Evolutionary conservation across 192 early-diverging fungal genomes (phyloP), one percentile per base, ranked within the genome.

Genomic region (Coemansia sp.): DNA sequence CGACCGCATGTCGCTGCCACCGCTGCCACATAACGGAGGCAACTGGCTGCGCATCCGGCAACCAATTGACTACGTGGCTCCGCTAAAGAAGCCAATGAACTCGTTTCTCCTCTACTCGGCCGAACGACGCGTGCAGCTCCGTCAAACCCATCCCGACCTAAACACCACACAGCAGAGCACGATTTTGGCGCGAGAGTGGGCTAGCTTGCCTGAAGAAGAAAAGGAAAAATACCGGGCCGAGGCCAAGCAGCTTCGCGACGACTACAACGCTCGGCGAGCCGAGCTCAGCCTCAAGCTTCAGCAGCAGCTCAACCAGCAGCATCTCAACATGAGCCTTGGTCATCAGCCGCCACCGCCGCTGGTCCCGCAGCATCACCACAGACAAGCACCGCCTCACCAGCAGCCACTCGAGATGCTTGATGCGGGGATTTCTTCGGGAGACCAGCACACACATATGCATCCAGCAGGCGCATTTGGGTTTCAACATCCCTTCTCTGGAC

Each of bases 111-210:
- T 87, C 4, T 87, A 81, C 45, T 84, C 83, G 0, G 78, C 76
- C 22, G 83, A 86, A 49, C 77, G 86, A n/a, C 76, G 86, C 27
- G 81, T 80, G 4, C 80, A 86, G 62, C 75, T 86, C 31, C 70
- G 81, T 42, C 78, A 82, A 48, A 64, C 75, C 4, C 71, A 80
- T 18, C 86, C 83, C 4, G 71, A 64, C 19, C 56, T 85, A 27
- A 81, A 82, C 51, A 85, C 85, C 7, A 80, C 86, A 11, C 80
- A 78, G 46, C 77, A 85, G 29, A 87, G 86, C 56, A 86, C 82
- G 10, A 74, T 80, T 34, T 59, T 87, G 42, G 86, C 83, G 4
- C 81, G 84, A 32, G 86, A 87, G 51, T 87, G 86, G 86, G 69
- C 80, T 15, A 70, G 46, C 17, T 78, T 87, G 65, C 32, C 40